Evolutionary conservation across 257 asterid genomes (phyloP), one percentile per base, ranked within the genome.

Genomic region (Thymus mandschuricus): DNA sequence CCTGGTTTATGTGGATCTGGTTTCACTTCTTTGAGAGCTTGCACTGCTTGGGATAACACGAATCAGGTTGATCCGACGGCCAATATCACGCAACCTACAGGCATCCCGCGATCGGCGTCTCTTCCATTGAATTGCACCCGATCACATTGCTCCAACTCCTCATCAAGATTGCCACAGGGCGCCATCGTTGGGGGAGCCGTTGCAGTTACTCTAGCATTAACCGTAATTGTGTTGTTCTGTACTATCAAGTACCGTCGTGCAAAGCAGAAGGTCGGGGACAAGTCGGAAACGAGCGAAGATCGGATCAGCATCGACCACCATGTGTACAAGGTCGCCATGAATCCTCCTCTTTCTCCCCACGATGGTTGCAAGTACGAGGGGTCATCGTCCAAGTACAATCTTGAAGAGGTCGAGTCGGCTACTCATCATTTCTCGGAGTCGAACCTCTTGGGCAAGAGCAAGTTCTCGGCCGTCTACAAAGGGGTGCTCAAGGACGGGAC

Each of bases 351-450:
- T 0, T 86, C 90, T 62, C 82, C 66, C 21, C 21, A 21, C 21
- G 21, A 21, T 66, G 88, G 78, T 54, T 79, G 79, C 75, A 68
- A 79, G 57, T 68, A 76, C 7, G 87, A 71, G 4, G 74, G 50
- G 44, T 70, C 68, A 76, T 69, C 70, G 12, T 80, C 75, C 8
- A 91, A 81, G 80, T 92, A 88, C 35, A 95, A 92, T 21, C 38
- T 90, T 78, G 98, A 95, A 71, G 99, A 95, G 64, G 83, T 95
- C 30, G 96, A 95, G 70, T 95, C 97, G 0, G 99, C 98, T 10
- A 89, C 99, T 8, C 98, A 86, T 70, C 96, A 95, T 82, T 95
- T 95, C 82, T 89, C 97, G 0, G 97, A 87, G 73, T 74, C 12
- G 78, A 89, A 87, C 62, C 75, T 95, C 13, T 48, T 95, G 86